A percentile compares a stretch with the other conserved stretches of the same genome.
Evolutionary conservation across 208 protist species (phyloP).

Genomic region (Trichomonas gallinae): DNA sequence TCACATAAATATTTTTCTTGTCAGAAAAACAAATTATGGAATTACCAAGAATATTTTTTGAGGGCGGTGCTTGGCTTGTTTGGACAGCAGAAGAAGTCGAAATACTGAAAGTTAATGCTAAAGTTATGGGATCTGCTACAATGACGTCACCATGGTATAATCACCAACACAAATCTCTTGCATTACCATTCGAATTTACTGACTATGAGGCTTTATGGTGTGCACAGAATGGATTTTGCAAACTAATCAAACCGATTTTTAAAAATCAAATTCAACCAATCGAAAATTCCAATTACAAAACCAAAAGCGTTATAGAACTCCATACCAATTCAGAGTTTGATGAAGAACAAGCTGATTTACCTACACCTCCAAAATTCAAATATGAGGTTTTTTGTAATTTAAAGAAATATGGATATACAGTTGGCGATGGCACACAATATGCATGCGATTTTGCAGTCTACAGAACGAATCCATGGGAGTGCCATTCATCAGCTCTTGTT

Average conservation of each 20-base stretch:
- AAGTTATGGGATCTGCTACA: background rate
- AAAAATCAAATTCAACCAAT: background rate
- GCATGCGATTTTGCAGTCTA: background rate
- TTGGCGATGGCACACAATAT: background rate
- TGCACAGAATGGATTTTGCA: background rate
- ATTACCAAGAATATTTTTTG: background rate
- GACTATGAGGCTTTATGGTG: background rate
- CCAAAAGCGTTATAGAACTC: background rate
- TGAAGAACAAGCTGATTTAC: background rate
- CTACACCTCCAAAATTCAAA: background rate
- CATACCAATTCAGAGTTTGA: background rate
- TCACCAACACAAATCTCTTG: background rate
- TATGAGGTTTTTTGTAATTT: background rate
- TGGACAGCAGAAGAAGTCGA: background rate
- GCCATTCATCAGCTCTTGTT: background rate
- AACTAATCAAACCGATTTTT: background rate
- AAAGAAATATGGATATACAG: background rate
- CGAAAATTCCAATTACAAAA: background rate
- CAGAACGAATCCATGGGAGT: background rate
- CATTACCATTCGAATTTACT: background rate
- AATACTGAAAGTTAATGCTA: background rate
- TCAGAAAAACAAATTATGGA: too few relatives aligned
- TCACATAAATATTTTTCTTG: too few relatives aligned
- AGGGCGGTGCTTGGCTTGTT: background rate
- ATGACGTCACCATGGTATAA: background rate